A percentile compares a stretch with the other conserved stretches of the same genome.
phyloP scores from a whole-genome alignment of 495 filamentous ascomycete genomes.

The Durotheca rogersii region DNA sequence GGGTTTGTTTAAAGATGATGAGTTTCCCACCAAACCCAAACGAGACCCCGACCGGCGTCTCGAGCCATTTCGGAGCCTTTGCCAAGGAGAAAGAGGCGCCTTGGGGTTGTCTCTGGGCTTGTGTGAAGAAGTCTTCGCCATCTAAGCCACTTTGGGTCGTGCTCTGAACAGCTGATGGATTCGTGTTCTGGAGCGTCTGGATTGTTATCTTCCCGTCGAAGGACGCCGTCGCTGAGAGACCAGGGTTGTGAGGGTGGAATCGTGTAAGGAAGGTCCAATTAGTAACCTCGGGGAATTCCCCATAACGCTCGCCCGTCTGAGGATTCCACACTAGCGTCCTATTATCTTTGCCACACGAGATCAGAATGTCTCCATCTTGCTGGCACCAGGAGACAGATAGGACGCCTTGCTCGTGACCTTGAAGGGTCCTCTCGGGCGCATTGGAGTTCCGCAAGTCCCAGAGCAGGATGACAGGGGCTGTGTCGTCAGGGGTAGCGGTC shows the following conservation, averaged over 20 bases:
- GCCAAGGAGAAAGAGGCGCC: constrained; percentile 81
- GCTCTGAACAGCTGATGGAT: constrained; percentile 62
- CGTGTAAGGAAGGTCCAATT: constrained; percentile 98
- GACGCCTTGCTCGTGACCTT: constrained; percentile 88
- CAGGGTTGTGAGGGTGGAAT: constrained; percentile 92
- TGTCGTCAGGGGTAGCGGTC: constrained; percentile 90
- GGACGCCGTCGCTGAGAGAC: constrained; percentile 87
- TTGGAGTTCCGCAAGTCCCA: constrained; percentile 98
- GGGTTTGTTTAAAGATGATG: constrained; percentile 65
- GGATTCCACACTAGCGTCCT: constrained; percentile 95
- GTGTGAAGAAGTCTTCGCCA: constrained; percentile 95
- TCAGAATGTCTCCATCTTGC: constrained; percentile 84
- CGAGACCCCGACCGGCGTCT: constrained; percentile 79
- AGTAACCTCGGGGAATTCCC: constrained; percentile 94
- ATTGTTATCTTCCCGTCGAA: constrained; percentile 95
- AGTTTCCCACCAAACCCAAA: constrained; percentile 98
- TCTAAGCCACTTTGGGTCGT: constrained; percentile 61
- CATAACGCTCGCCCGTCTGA: constrained; percentile 78
- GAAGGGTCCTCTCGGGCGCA: constrained; percentile 83
- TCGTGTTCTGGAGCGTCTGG: constrained; percentile 89
- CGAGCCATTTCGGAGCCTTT: constrained; percentile 87
- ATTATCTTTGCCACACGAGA: constrained; percentile 97
- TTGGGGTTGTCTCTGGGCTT: constrained; percentile 87
- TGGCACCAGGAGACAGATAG: constrained; percentile 94
- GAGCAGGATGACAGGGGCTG: constrained; percentile 80